Evolutionary conservation across 2,329 filamentous ascomycete species (phyloP).

Genomic region (Colletotrichum australisinense): DNA sequence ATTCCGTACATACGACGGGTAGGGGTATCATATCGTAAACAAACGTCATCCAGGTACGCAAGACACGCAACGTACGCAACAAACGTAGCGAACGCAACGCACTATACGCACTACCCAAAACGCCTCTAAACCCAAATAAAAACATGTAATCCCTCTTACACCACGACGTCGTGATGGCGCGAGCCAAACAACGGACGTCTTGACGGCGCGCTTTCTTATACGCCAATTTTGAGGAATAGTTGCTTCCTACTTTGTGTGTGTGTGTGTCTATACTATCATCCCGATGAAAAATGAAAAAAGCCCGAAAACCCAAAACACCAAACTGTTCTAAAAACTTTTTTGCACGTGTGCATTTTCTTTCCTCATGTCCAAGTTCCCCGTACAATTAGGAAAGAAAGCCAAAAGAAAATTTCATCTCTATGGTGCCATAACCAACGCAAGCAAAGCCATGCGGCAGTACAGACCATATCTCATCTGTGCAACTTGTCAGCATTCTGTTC

Average conservation of each 20-base stretch:
- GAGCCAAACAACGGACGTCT: slow-evolving; percentile 22
- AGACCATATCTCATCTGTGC: slow-evolving; percentile 94
- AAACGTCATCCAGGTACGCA: slow-evolving; percentile 24
- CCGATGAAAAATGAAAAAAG: slow-evolving; percentile 11
- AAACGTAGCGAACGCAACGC: slow-evolving; percentile 29
- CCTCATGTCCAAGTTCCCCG: slow-evolving; percentile 14
- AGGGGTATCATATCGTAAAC: slow-evolving; percentile 33
- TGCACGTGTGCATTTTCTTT: slow-evolving; percentile 14
- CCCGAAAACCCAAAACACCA: slow-evolving; percentile 22
- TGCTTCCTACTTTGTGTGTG: slow-evolving; percentile 32
- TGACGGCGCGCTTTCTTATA: slow-evolving; percentile 20
- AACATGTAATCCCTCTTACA: slow-evolving; percentile 16
- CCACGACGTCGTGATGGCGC: slow-evolving; percentile 18
- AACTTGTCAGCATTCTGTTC: slow-evolving; percentile 51
- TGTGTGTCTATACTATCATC: slow-evolving; percentile 26
- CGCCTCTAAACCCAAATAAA: background rate
- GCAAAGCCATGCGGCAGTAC: slow-evolving; percentile 96
- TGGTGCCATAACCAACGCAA: slow-evolving; percentile 85
- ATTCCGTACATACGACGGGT: slow-evolving; percentile 28
- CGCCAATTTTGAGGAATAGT: slow-evolving; percentile 30
- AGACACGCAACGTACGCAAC: slow-evolving; percentile 24
- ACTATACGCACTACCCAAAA: slow-evolving; percentile 27
- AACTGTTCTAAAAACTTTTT: slow-evolving; percentile 24
- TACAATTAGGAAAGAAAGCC: slow-evolving; percentile 15
- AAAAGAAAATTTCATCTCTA: slow-evolving; percentile 36